Evolutionary conservation across 805 yeast species (phyloP).

Genomic region (Ogataea paradorogensis): DNA sequence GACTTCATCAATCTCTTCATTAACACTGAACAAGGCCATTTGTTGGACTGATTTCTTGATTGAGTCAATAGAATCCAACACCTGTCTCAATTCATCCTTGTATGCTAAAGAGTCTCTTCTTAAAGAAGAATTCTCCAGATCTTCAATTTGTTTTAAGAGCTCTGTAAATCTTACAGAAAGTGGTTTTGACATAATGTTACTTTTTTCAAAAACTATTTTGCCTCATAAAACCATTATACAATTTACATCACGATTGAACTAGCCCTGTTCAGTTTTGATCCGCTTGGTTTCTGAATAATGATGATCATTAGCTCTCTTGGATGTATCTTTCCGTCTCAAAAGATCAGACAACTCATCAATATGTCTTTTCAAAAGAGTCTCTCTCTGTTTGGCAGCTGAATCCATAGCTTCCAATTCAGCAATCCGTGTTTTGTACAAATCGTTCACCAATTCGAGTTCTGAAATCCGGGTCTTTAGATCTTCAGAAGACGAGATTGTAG

Average conservation of each 20-base stretch:
- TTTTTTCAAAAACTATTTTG: background rate
- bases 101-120: constrained; percentile 26
- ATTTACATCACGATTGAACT: constrained; percentile 10
- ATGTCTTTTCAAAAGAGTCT: constrained; percentile 44
- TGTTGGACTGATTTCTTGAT: constrained; percentile 38
- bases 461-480: constrained; percentile 71
- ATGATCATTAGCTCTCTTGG: constrained; percentile 11
- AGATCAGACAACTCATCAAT: constrained; percentile 40
- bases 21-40: constrained; percentile 63
- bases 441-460: constrained; percentile 89
- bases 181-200: constrained; percentile 11
- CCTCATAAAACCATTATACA: constrained; percentile 12
- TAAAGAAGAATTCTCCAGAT: constrained; percentile 14
- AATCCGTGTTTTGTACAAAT: constrained; percentile 78
- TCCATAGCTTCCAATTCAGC: constrained; percentile 75
- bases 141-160: constrained; percentile 8
- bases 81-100: constrained; percentile 8
- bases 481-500: constrained; percentile 18
- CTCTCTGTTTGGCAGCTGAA: constrained; percentile 51
- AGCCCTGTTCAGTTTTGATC: constrained; percentile 18
- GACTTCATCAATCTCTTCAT: constrained; percentile 70
- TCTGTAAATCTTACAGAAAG: constrained; percentile 18
- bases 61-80: constrained; percentile 10
- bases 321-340: constrained; percentile 11
- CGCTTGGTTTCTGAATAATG: constrained; percentile 19